These are phyloP conservation scores for Micractinium conductrix DNA, from an alignment of 139 green algal genomes.

Conservation along the genomic window DNA sequence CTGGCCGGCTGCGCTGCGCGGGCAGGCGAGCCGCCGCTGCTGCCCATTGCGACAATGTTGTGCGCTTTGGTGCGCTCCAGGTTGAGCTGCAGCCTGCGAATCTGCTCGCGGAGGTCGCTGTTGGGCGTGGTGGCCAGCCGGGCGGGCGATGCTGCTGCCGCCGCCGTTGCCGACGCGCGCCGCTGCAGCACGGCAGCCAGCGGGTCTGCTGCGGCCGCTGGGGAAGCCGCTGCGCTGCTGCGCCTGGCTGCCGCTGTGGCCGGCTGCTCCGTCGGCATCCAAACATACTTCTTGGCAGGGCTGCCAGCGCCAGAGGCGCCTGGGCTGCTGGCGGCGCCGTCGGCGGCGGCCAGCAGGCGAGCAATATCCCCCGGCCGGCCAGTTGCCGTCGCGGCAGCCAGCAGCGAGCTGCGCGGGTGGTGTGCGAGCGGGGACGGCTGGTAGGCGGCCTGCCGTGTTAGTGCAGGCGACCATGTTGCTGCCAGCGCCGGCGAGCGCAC, in stretches of 20 bases:
- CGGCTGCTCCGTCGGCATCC: neutral
- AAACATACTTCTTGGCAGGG: neutral
- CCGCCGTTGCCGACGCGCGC: neutral
- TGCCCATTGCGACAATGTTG: neutral
- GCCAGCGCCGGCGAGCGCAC: too few relatives aligned
- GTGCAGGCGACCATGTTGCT: too few relatives aligned
- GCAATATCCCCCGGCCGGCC: neutral
- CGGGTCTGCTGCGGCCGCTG: neutral
- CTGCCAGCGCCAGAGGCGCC: neutral
- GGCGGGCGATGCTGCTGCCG: neutral
- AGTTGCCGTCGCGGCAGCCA: neutral
- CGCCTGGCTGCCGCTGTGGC: neutral
- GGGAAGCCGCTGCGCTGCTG: neutral
- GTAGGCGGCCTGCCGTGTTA: neutral
- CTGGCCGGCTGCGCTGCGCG: too few relatives aligned
- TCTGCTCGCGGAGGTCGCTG: neutral
- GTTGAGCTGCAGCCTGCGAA: neutral
- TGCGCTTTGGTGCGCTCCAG: neutral
- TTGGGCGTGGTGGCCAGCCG: neutral
- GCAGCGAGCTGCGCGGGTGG: too few relatives aligned
- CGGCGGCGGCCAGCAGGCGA: neutral
- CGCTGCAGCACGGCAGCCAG: neutral
- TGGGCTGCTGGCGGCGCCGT: neutral
- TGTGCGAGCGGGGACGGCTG: too few relatives aligned
- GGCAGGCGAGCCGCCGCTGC: too few relatives aligned